Evolutionary conservation across 768 basidiomycete genomes (phyloP), one percentile per base, ranked within the genome.

Genomic region (Rhodosporidiobolus sp.): DNA sequence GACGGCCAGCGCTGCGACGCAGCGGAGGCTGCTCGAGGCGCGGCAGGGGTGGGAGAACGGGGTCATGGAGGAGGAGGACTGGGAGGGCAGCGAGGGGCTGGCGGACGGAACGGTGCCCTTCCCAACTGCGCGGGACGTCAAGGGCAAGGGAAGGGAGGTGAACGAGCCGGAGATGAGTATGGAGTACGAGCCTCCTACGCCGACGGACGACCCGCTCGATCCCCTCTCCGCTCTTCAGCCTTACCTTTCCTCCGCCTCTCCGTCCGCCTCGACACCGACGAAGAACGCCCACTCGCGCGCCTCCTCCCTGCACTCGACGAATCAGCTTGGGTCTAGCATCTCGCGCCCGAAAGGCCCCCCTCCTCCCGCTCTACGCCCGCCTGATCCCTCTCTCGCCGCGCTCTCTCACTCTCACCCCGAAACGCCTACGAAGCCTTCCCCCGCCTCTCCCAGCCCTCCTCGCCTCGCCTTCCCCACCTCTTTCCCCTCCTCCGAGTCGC

Each of bases 171-270:
- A 2, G 4, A 11, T n/a, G 3, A 17, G 34, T 1, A 16, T n/a
- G 17, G 11, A 19, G 24, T 24, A 34, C 11, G 34, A 24, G 7
- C 49, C 34, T 5, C 34, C 38, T 19, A 17, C 49, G 10, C 32
- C 30, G 28, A 26, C 8, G 32, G 20, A 53, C 52, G 63, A 65
- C 54, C 63, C 63, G 8, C 67, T 61, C 43, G 60, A 68, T 32
- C 65, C 65, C 20, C 67, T 68, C 30, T 54, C 24, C 16, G 43
- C 63, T 6, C 14, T 65, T 16, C 26, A 17, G n/a, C 52, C 26
- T 16, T 35, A 30, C 34, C 34, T 52, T 12, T 43, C 48, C 17
- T 12, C 53, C 28, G 28, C 54, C 28, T 43, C 52, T 9, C 28
- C 43, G 10, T 17, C 54, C 17, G n/a, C 35, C 14, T 48, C n/a